phyloP scores from a whole-genome alignment of 2,329 filamentous ascomycete species.

The Pseudogymnoascus sp. region DNA sequence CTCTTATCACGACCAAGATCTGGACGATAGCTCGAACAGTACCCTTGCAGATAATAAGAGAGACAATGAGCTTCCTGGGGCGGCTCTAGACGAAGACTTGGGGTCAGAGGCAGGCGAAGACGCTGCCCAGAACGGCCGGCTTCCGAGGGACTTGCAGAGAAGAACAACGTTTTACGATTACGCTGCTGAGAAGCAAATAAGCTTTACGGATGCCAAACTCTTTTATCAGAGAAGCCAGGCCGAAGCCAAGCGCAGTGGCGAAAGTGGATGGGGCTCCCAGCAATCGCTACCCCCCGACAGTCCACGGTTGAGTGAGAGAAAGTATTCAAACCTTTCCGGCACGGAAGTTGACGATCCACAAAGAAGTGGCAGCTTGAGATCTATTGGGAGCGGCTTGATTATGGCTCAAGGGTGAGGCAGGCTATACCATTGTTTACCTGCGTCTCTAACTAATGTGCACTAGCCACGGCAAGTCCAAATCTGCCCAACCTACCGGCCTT shows the following conservation, averaged over 20 bases:
- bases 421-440: not conserved
- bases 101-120: slow-evolving; percentile 18
- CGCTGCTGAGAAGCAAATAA: slow-evolving; percentile 87
- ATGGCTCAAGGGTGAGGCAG: slow-evolving; percentile 19
- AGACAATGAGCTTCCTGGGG: not conserved
- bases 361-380: slow-evolving; percentile 25
- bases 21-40: slow-evolving; percentile 4
- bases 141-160: slow-evolving; percentile 50
- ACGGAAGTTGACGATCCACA: slow-evolving; percentile 20
- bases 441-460: slow-evolving; percentile 11
- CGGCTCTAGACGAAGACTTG: slow-evolving; percentile 14
- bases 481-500: slow-evolving; percentile 24
- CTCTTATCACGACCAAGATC: slow-evolving; percentile 13
- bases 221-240: slow-evolving; percentile 87
- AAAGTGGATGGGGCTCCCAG: slow-evolving; percentile 26
- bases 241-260: slow-evolving; percentile 32
- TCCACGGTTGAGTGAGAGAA: slow-evolving; percentile 23
- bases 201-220: slow-evolving; percentile 85
- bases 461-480: slow-evolving; percentile 22
- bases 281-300: slow-evolving; percentile 25
- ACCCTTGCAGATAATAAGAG: slow-evolving; percentile 9
- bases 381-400: slow-evolving; percentile 23
- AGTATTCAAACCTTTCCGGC: slow-evolving; percentile 21
- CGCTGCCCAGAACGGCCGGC: slow-evolving; percentile 39
- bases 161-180: slow-evolving; percentile 90